Base-by-base conservation (phyloP, 2,329 filamentous ascomycete species). In the Colletotrichum sp. region DNA sequence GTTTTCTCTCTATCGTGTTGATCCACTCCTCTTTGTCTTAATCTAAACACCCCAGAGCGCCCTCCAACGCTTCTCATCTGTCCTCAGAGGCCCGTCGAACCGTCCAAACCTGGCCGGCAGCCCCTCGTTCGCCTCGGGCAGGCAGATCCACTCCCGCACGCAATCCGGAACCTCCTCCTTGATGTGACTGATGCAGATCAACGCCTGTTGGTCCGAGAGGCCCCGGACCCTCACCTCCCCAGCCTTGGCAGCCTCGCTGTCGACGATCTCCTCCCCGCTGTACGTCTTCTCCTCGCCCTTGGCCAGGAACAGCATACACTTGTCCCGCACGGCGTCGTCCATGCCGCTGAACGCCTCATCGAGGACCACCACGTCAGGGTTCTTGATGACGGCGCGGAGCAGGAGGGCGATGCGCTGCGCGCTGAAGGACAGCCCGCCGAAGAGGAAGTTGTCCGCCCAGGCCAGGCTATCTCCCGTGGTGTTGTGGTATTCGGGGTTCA, bases 171-270 rank as follows among this genome's bases (percentile, higher is more conserved):
- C 94, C 84, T 99, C 97, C 80, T 98, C 96, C 77, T 93, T 93
- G 76, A 96, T 90, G 85, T 99, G 97, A 77, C 95, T 97, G 75
- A 99, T 96, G 78, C 96, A 95, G n/a, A 99, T 90, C 70, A 99
- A 86, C 1, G 96, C 96, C 85, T 99, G 96, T 26, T 91, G 84
- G 1, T 92, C 87, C 3, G 89, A 89, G 72, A 98, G 84, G 0
- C 95, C 95, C 1, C 81, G 81, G 6, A 96, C 85, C 26, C 84
- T 87, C 2, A 92, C 87, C 3, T 83, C 81, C 0, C 87, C 90
- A 1, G 84, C 79, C 71, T 84, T 86, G 9, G 86, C 83, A 1
- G 84, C 83, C 3, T 89, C 84, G 74, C 89, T 92, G 14, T 90
- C 86, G 0, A 90, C 83, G 34, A 89, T 81, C 18, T 85, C 80